Base-by-base conservation (phyloP, 1,284 basidiomycete species). In the Mycena citricolor region DNA sequence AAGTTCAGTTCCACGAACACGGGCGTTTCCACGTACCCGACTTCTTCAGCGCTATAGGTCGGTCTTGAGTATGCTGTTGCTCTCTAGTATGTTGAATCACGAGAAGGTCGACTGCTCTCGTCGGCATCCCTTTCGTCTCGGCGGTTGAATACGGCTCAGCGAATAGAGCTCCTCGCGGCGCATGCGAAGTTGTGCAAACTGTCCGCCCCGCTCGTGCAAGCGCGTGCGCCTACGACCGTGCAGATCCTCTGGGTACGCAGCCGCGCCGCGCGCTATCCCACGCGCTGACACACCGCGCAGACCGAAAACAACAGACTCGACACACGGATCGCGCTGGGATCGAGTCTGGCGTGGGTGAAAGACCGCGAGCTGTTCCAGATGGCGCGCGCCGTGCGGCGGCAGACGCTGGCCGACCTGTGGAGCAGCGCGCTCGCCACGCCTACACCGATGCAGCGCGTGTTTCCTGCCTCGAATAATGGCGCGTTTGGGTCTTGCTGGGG, bases 401-500 rank as follows among this genome's bases (percentile, higher is more conserved):
- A 30, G 17, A 41, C 41, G 10, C 19, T 49, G 8, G 32, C 36
- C 22, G 47, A 40, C 16, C 32, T 49, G 4, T 49, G 47, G 47
- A 16, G 26, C 23, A 38, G 19, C 32, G 42, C 43, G 4, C 35
- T 50, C 1, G 22, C 45, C 2, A 14, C 44, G 20, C 48, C 48
- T 10, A 45, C 48, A 3, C 48, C 48, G 17, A 50, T 50, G 43
- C 48, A 50, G 21, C n/a, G 19, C 26, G 12, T 17, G 25, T 22
- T 49, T 49, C 19, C 47, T 42, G 25, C 44, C 44, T n/a, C 42
- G 37, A 2, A 38, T 28, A 2, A 43, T 42, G 16, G 25, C 43
- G 21, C 41, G 14, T 50, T 50, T 22, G 48, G 48, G 21, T 38
- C 42, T 4, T 50, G 43, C 13, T 50, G 48, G 48, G 48, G 48